Base-by-base conservation (phyloP, 768 basidiomycete species). In the Tephrocybe sp. region DNA sequence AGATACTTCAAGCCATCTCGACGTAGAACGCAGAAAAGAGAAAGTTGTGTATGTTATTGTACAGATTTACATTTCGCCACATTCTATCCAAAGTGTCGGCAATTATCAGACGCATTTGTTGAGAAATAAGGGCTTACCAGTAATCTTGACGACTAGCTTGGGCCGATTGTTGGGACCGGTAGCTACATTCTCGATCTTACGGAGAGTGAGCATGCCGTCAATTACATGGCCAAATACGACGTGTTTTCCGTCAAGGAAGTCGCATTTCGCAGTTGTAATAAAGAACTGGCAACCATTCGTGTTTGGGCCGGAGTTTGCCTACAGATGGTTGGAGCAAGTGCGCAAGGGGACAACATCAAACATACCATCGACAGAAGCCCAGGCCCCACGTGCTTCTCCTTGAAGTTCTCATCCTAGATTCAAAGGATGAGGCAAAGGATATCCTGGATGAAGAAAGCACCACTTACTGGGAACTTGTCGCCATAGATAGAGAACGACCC, bases 261-360 rank as follows among this genome's bases (percentile, higher is more conserved):
- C 92, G 55, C 95, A 96, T 58, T 90, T 88, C 8, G 84, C 91
- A 1, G 92, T 94, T 0, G 97, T 99, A 64, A 99, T 86, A 77
- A 99, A 99, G 75, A 98, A 99, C 83, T 92, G 93, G 66, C 92
- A 95, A 2, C 95, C 96, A 56, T 98, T 98, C 12, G 93, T 95
- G 61, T 92, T 87, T 2, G 89, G 81, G 5, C 96, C 96, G 0
- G 95, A 97, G 69, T 98, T 98, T 0, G 95, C 96, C 93, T 95
- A 59, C 2, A 6, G 15, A 27, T 24, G 15, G 24, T 27, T 35
- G 42, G 38, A 37, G 18, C 9, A 31, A 25, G 49, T 25, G 51
- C 37, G 19, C 52, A 12, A 49, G 9, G 19, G 26, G 39, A 44
- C 31, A 39, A 16, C 40, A 41, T 16, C 28, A 41, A n/a, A 42